Evolutionary conservation across 2,329 filamentous ascomycete genomes (phyloP).

Genomic region (Ceratocystis colombiana): DNA sequence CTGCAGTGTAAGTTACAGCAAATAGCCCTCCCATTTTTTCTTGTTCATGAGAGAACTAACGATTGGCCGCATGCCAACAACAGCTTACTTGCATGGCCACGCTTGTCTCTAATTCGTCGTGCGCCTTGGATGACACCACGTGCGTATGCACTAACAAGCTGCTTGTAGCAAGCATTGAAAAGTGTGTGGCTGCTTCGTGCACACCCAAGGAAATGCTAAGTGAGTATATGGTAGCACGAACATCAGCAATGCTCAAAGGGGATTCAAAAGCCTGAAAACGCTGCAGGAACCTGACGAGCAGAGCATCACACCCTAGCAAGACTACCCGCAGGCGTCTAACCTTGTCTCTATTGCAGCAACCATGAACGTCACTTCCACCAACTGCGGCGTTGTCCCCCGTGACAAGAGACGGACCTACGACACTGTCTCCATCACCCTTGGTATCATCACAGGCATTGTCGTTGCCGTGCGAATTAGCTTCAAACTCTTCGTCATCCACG

Average conservation of each 20-base stretch:
- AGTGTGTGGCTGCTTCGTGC: constrained; percentile 31
- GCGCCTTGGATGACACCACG: constrained; percentile 29
- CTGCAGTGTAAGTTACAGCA: constrained; percentile 13
- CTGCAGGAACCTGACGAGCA: not conserved
- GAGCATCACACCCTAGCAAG: not conserved
- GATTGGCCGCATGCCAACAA: too few species aligned
- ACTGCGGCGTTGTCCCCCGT: constrained; percentile 28
- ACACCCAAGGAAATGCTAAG: constrained; percentile 32
- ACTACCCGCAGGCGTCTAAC: constrained; percentile 10
- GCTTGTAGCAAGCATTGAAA: constrained; percentile 29
- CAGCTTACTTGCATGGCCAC: constrained; percentile 30
- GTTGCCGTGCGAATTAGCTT: constrained; percentile 35
- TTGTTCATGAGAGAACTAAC: not conserved
- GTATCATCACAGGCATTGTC: constrained; percentile 33
- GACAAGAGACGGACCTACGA: constrained; percentile 32
- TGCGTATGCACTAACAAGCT: constrained; percentile 32
- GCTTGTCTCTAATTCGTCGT: constrained; percentile 29
- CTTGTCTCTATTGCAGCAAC: constrained; percentile 22
- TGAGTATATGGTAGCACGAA: constrained; percentile 27
- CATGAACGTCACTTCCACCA: constrained; percentile 29
- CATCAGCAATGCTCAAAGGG: not conserved
- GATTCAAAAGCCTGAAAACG: too few species aligned
- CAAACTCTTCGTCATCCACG: constrained; percentile 31
- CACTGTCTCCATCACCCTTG: constrained; percentile 31
- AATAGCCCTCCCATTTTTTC: too few species aligned